Evolutionary conservation across 2,329 filamentous ascomycete genomes (phyloP).

Genomic region (Fusarium sp.): DNA sequence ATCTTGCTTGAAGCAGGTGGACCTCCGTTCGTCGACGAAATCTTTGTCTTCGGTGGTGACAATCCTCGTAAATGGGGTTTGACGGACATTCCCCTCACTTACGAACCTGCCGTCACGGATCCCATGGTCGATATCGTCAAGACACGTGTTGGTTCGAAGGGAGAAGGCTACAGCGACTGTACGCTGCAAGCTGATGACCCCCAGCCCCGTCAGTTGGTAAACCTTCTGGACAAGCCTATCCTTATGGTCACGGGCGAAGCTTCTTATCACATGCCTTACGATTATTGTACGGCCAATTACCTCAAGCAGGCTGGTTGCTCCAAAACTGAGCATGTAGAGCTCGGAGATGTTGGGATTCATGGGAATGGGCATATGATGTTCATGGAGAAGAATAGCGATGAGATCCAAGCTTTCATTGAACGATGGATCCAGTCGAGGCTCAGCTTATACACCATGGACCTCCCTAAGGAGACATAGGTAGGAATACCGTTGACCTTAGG

Average conservation of each 20-base stretch:
- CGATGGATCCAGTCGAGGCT: conserved; percentile 19
- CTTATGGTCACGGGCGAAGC: conserved; percentile 34
- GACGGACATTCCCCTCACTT: conserved; percentile 58
- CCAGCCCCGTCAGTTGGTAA: conserved; percentile 36
- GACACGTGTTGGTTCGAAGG: background rate
- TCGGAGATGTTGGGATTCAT: conserved; percentile 31
- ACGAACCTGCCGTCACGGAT: conserved; percentile 50
- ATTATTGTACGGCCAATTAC: conserved; percentile 36
- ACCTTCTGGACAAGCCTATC: conserved; percentile 47
- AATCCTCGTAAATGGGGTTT: conserved; percentile 55
- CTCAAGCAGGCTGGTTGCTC: conserved; percentile 36
- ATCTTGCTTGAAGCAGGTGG: conserved; percentile 57
- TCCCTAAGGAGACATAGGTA: background rate
- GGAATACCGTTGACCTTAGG: background rate
- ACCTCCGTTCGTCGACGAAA: conserved; percentile 56
- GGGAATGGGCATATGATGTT: conserved; percentile 41
- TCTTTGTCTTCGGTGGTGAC: conserved; percentile 49
- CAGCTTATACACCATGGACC: background rate
- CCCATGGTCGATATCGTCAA: conserved; percentile 28
- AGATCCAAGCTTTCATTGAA: conserved; percentile 27
- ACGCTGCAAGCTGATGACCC: conserved; percentile 28
- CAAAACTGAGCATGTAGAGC: conserved; percentile 33
- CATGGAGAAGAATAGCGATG: conserved; percentile 40
- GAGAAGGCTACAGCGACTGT: conserved; percentile 24
- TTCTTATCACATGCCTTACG: conserved; percentile 35